Conservation (phyloP, 371 early-diverging fungal species). For the Rhizomucor miehei region DNA sequence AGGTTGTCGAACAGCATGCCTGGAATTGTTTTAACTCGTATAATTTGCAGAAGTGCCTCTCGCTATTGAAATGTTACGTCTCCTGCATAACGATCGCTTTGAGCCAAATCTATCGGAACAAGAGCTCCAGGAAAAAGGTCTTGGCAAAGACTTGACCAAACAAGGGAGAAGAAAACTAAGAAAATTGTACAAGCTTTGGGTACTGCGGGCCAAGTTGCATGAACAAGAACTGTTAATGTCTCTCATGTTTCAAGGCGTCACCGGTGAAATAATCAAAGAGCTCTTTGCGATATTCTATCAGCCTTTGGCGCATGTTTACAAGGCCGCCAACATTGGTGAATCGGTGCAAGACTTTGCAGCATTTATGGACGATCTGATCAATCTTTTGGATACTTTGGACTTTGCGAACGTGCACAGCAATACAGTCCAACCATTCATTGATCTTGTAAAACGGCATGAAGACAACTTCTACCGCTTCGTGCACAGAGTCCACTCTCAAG, state of each 20-base stretch:
- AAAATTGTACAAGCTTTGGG: conserved; percentile 44
- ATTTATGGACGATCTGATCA: conserved; percentile 60
- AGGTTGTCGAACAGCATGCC: neutral
- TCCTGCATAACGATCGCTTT: conserved; percentile 42
- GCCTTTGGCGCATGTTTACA: conserved; percentile 65
- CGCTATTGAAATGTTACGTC: conserved; percentile 29
- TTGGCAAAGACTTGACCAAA: conserved; percentile 1
- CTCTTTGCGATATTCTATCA: conserved; percentile 64
- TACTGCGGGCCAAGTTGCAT: conserved; percentile 48
- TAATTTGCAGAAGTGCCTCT: neutral
- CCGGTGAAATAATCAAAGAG: conserved; percentile 63
- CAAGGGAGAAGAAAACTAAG: neutral
- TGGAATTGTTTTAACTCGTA: neutral
- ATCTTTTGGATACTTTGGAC: conserved; percentile 49
- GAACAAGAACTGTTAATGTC: conserved; percentile 57
- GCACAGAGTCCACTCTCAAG: conserved; percentile 57
- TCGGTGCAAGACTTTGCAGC: conserved; percentile 53
- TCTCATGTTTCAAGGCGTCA: conserved; percentile 61
- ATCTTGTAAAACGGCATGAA: conserved; percentile 53
- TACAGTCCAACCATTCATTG: conserved; percentile 41
- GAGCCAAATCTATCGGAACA: conserved; percentile 39
- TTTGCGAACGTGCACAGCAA: conserved; percentile 24
- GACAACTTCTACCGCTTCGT: conserved; percentile 59
- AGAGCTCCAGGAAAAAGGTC: conserved; percentile 24
- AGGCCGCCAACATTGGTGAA: conserved; percentile 63